Conservation (phyloP, 2,329 filamentous ascomycete species). For the Arthrobotrys conoides region DNA sequence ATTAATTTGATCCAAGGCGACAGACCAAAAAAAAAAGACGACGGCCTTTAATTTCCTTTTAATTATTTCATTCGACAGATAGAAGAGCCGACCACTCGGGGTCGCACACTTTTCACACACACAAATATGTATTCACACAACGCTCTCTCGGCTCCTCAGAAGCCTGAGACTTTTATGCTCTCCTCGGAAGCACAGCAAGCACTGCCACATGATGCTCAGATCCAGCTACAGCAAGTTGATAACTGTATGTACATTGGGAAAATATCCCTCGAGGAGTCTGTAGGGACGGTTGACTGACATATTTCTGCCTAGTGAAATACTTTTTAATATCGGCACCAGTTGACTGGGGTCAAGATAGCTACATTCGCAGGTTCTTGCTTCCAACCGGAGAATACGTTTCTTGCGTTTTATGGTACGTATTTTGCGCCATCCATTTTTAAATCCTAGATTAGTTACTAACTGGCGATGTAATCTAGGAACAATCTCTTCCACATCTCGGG, state of each 20-base stretch:
- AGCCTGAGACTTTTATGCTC: slow-evolving; percentile 98
- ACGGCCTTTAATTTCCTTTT: slow-evolving; percentile 44
- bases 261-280: not conserved
- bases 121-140: slow-evolving; percentile 82
- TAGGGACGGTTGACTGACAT: slow-evolving; percentile 38
- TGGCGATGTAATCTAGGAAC: slow-evolving; percentile 74
- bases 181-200: slow-evolving; percentile 97
- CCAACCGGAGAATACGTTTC: slow-evolving; percentile 99
- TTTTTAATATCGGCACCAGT: slow-evolving; percentile 99
- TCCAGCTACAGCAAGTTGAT: slow-evolving; percentile 97
- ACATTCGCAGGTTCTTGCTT: slow-evolving; percentile 93
- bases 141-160: slow-evolving; percentile 90
- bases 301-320: slow-evolving; percentile 83
- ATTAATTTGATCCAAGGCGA: slow-evolving; percentile 53
- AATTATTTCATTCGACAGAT: slow-evolving; percentile 47
- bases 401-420: slow-evolving; percentile 86
- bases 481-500: slow-evolving; percentile 99
- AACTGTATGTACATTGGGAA: slow-evolving; percentile 78
- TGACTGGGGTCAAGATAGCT: slow-evolving; percentile 96
- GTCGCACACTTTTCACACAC: slow-evolving; percentile 58
- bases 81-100: slow-evolving; percentile 54
- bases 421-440: slow-evolving; percentile 60
- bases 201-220: slow-evolving; percentile 94
- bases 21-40: slow-evolving; percentile 53
- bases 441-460: slow-evolving; percentile 8